Evolutionary conservation across 75 land plant genomes (phyloP), one percentile per base, ranked within the genome.

Genomic region (Azolla pinnata): DNA sequence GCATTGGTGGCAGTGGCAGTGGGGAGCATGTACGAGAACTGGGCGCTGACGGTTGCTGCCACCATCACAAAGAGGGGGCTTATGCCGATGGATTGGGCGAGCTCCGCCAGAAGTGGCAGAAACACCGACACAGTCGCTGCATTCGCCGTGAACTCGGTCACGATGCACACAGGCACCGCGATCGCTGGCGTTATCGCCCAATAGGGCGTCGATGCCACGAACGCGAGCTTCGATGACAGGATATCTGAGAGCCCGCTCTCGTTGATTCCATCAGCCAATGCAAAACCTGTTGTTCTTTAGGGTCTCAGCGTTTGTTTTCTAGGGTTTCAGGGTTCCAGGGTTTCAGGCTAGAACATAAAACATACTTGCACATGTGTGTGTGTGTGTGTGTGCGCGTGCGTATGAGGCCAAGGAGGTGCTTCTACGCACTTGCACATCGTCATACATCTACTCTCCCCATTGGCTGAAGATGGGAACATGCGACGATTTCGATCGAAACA

Each of bases 91-190:
- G 83, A 58, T 0, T 67, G 7, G 0, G 91, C 87, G 0, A 86
- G 53, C 64, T 86, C 82, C n/a, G 89, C 80, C 20, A 90, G 62
- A 1, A 90, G 52, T 0, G 91, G 96, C 1, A 83, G 23, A 4
- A 90, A 51, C 0, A 90, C 66, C 0, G 91, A 81, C 0, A 87
- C 69, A 17, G 91, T 79, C 27, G 91, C 66, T 24, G 79, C 74
- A 68, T 90, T 90, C 0, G 96, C 86, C 17, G 85, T 55, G 66
- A 90, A 81, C 44, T 90, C 96, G 0, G 96, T 90, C n/a, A 81
- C 60, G 5, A 49, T 59, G 19, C 76, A 60, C 18, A 79, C 71
- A 0, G 81, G 44, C 0, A 83, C 44, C 18, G 83, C 79, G 5
- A 83, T 76, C 0, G 64, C 33, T 4, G 96, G 96, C 0, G 83